A percentile compares a stretch with the other conserved stretches of the same genome.
These are phyloP conservation scores for Coniella lustricola DNA, from an alignment of 2,329 filamentous ascomycete species.

Conservation along the genomic window DNA sequence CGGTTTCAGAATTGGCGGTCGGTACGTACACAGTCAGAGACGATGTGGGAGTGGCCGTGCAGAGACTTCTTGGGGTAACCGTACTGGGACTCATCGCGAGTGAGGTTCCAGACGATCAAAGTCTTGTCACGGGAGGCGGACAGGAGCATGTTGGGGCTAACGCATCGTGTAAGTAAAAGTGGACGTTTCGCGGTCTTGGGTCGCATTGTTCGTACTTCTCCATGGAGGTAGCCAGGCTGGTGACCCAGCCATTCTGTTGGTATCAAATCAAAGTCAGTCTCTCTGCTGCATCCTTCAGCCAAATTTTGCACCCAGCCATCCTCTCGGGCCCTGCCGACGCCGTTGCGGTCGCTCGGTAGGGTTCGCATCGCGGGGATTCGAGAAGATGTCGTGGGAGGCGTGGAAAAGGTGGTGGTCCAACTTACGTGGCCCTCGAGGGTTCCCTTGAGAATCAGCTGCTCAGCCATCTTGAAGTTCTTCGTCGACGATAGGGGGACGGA, in stretches of 20 bases:
- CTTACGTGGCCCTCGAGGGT: slow-evolving; percentile 93
- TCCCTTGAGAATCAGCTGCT: slow-evolving; percentile 93
- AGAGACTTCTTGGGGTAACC: slow-evolving; percentile 99
- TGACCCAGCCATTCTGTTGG: slow-evolving; percentile 90
- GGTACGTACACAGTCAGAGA: slow-evolving; percentile 94
- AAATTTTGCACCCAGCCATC: background rate
- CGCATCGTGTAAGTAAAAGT: slow-evolving; percentile 21
- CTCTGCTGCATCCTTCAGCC: background rate
- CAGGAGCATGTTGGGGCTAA: slow-evolving; percentile 97
- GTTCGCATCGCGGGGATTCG: slow-evolving; percentile 11
- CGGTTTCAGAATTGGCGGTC: background rate
- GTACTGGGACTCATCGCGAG: slow-evolving; percentile 96
- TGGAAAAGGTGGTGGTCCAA: slow-evolving; percentile 29
- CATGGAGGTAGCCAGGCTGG: slow-evolving; percentile 94
- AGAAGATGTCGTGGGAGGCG: slow-evolving; percentile 22
- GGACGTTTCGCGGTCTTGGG: slow-evolving; percentile 15
- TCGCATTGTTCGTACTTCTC: slow-evolving; percentile 69
- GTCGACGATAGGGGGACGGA: slow-evolving; percentile 29
- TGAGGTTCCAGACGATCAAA: slow-evolving; percentile 99
- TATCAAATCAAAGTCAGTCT: slow-evolving; percentile 22
- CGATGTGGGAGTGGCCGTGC: slow-evolving; percentile 98
- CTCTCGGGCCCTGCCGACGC: slow-evolving; percentile 3
- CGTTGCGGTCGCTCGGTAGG: slow-evolving; percentile 3
- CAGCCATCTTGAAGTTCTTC: slow-evolving; percentile 59
- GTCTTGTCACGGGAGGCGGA: slow-evolving; percentile 97